Evolutionary conservation across 2,329 filamentous ascomycete genomes (phyloP), one percentile per base, ranked within the genome.

Genomic region (Penicillium sp.): DNA sequence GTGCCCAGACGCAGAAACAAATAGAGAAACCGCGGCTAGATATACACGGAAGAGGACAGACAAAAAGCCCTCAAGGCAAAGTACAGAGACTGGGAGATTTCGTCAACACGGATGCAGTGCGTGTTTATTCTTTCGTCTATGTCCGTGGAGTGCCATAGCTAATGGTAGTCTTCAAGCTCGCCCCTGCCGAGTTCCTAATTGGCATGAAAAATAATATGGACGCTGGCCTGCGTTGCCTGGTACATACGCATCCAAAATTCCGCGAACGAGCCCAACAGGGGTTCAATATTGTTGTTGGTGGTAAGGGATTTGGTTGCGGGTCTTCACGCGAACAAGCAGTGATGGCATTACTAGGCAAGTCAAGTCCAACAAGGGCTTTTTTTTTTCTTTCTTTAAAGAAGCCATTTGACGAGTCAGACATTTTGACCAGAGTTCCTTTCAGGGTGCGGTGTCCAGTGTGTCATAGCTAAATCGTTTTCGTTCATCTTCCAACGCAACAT

Each of bases 401-500:
- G 1, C 27, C 27, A 27, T 27, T 27, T 2, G 7, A 27, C 6
- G 15, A 27, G 27, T 27, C 4, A 1, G 6, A 27, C 1, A 6
- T 41, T 42, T n/a, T 27, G 23, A 27, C 15, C 8, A 42, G 3
- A 2, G n/a, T 32, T 31, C 1, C 10, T 45, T 32, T 31, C 23
- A 62, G 63, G 59, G 0, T 53, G 48, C 13, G 57, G 73, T 1
- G 68, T 79, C 1, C 56, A 75, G 57, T 76, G 72, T 49, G 75
- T 80, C 1, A 77, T 80, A 50, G 77, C 76, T 1, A 62, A 69
- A 45, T 76, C 72, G 0, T 80, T 78, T 53, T 71, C 75, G 0
- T 80, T 79, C 61, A 80, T 80, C 54, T 79, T 76, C 52, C 67
- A 67, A 7, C 70, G 76, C 2, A 80, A 80, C 60, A 72, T 76